Evolutionary conservation across 768 basidiomycete genomes (phyloP), one percentile per base, ranked within the genome.

Genomic region (Coprinellus micaceus): DNA sequence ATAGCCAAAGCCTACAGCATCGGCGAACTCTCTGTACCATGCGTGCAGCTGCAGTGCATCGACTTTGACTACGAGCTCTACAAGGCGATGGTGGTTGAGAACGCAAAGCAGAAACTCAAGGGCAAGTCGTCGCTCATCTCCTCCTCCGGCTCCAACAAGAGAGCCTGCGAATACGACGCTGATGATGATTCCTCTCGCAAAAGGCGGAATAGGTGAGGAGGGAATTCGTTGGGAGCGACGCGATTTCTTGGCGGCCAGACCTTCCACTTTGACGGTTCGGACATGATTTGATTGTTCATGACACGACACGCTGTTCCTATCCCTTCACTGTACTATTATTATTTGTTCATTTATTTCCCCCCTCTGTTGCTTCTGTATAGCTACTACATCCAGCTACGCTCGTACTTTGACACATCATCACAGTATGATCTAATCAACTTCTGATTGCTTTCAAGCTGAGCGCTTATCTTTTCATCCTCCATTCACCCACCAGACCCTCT

Each of bases 11-110:
- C 73, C n/a, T 84, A 82, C 64, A 69, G 78, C 49, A 54, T 60
- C 15, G 81, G 81, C 17, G 59, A 70, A 51, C 67, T 77, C 19
- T 63, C 60, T 11, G 78, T 79, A 10, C 81, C 80, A 4, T 83
- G 82, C 59, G 77, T 82, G 44, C 70, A 71, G 44, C 66, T 84
- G 29, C 69, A 73, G 52, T 81, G 75, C 60, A 63, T 77, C 21
- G 71, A 67, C 33, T 83, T 79, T 63, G 74, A 81, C 60, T 65
- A 73, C 13, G 65, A 64, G 26, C 69, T 84, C 12, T 74, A 71
- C 57, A 55, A 57, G 2, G 70, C 68, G 4, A 24, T 57, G 56
- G 25, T 57, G 29, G 43, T 19, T 25, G 30, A 46, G 33, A 41
- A 43, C 26, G 47, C 55, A n/a, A 52, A 51, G 13, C n/a, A 26